Conservation (phyloP, 2,329 filamentous ascomycete species). For the Meredithiella fracta region DNA sequence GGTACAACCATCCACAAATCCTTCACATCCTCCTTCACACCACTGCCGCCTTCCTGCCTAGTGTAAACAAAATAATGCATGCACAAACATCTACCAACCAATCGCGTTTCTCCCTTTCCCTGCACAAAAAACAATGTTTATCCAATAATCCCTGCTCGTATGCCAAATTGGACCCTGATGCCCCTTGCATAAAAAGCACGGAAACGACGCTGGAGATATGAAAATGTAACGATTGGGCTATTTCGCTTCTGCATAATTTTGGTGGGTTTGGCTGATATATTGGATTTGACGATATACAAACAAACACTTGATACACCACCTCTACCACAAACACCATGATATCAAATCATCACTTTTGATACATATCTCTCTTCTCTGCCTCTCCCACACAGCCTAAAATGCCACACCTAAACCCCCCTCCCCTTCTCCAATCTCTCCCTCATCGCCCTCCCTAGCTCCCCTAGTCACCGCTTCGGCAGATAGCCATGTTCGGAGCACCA, state of each 20-base stretch:
- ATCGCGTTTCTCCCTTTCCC: no score
- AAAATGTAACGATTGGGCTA: background rate
- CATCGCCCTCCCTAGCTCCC: background rate
- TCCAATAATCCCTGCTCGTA: background rate
- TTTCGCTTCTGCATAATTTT: background rate
- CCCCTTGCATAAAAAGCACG: background rate
- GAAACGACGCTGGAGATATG: background rate
- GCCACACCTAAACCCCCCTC: background rate
- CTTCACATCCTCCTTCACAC: no score
- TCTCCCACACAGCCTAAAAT: background rate
- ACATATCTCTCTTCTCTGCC: background rate
- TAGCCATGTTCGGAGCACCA: no score
- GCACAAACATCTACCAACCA: no score
- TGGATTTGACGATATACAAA: background rate
- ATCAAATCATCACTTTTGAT: no score
- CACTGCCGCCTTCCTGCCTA: no score
- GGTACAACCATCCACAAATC: no score
- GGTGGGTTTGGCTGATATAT: background rate
- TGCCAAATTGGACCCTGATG: background rate
- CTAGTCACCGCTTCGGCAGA: background rate
- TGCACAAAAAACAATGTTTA: background rate
- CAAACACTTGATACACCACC: background rate
- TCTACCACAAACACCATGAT: no score
- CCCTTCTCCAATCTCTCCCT: background rate
- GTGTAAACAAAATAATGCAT: no score